Base-by-base conservation (phyloP, 2,329 filamentous ascomycete species). In the Verticillium nonalfalfae region DNA sequence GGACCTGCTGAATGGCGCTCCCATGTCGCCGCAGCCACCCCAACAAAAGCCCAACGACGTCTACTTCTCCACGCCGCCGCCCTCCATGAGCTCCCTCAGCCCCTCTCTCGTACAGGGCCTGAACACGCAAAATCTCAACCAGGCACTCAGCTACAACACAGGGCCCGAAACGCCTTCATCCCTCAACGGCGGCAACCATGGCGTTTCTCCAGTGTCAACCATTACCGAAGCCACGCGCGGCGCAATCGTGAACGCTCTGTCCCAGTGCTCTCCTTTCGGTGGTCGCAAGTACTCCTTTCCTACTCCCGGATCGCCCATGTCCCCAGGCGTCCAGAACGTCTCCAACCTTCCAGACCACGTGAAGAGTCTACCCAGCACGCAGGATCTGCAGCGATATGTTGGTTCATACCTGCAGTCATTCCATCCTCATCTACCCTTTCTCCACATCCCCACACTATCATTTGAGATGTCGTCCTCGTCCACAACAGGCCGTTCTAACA, bases 351-450 rank as follows among this genome's bases (percentile, higher is more conserved):
- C 78, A 68, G 79, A 81, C 66, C 76, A 81, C 68, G 80, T 77
- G 70, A 83, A 78, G 68, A 83, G 78, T 66, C 82, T 97, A 62
- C 93, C 94, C 59, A 92, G 85, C 76, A 94, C 91, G 38, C 82
- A 85, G 71, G 92, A 97, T 72, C 85, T 98, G 64, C 93, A 96
- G 74, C 90, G 92, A 73, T 97, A 93, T 74, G 90, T 97, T 65
- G 87, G 88, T 66, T 90, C 93, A 63, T 98, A 97, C 76, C 87
- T 98, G 69, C 87, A 88, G 66, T 96, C 91, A 73, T 97, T 96
- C 74, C 93, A 97, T 71, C 94, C 94, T 26, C 94, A 98, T 73
- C 77, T 97, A 64, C 94, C 95, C n/a, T 97, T 98, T 75, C 80
- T 97, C 64, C 94, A 98, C 75, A 86, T 97, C 67, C 89, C 93